Conservation (phyloP, 2,329 filamentous ascomycete genomes). For the Sclerotiophoma versabilis region DNA sequence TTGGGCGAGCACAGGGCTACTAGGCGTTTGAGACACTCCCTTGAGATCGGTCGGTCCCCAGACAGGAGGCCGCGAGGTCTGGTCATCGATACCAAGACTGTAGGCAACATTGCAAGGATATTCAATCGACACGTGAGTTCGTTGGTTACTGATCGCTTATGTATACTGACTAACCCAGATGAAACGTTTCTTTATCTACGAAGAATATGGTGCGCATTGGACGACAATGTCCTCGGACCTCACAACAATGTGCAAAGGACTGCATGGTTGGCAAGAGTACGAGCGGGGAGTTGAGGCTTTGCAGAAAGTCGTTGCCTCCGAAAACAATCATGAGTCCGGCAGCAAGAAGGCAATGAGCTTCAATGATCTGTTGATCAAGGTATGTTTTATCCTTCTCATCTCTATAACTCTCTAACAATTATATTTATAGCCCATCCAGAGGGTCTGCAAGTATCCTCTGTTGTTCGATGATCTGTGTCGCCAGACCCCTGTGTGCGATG, state of each 20-base stretch:
- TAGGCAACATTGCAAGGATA: conserved; percentile 60
- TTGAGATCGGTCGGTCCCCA: conserved; percentile 54
- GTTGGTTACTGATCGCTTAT: conserved; percentile 22
- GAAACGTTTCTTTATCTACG: conserved; percentile 82
- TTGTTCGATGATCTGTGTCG: conserved; percentile 84
- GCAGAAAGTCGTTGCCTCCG: conserved; percentile 75
- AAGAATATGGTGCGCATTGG: conserved; percentile 91
- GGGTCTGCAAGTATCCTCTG: conserved; percentile 89
- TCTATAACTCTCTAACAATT: neutral
- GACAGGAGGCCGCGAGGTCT: conserved; percentile 48
- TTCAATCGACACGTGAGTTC: conserved; percentile 60
- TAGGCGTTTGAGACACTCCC: conserved; percentile 52
- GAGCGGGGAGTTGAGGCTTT: conserved; percentile 86
- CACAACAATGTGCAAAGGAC: conserved; percentile 69
- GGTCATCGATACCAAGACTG: conserved; percentile 61
- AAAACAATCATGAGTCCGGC: conserved; percentile 68
- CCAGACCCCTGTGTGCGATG: conserved; percentile 83
- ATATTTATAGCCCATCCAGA: conserved; percentile 78
- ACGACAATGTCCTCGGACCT: conserved; percentile 84
- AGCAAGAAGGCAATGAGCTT: conserved; percentile 80
- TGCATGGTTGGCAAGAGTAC: conserved; percentile 78
- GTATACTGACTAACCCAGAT: conserved; percentile 63
- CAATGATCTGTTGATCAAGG: conserved; percentile 89
- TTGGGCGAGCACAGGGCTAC: conserved; percentile 44
- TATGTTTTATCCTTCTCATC: conserved; percentile 42